Percentiles rank a stretch among this genome's conserved stretches.
Evolutionary conservation across 768 basidiomycete genomes (phyloP).

Genomic region (Mycena metata): DNA sequence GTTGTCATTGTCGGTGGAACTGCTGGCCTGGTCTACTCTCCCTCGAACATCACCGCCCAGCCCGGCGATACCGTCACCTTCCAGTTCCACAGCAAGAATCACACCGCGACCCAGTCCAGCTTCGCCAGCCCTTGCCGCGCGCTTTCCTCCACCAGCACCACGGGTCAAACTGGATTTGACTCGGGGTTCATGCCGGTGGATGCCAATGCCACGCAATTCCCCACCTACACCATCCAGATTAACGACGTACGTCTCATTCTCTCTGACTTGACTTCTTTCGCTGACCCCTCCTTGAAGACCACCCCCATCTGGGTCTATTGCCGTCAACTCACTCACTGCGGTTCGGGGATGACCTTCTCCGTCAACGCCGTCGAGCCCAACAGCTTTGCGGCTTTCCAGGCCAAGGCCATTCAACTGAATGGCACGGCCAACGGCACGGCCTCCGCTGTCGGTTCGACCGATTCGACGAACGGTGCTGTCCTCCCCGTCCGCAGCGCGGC

Average conservation of each 20-base stretch:
- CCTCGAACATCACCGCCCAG: conserved; percentile 60
- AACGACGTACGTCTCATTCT: conserved; percentile 59
- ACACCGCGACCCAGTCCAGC: conserved; percentile 59
- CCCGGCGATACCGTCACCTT: conserved; percentile 63
- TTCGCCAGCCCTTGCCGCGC: conserved; percentile 59
- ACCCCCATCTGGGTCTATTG: conserved; percentile 71
- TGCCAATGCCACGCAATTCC: conserved; percentile 59
- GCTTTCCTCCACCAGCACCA: conserved; percentile 58
- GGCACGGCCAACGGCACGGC: conserved; percentile 49
- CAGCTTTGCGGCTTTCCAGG: conserved; percentile 67
- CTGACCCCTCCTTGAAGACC: conserved; percentile 51
- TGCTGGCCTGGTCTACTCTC: conserved; percentile 53
- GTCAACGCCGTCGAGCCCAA: conserved; percentile 68
- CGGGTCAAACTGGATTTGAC: conserved; percentile 58
- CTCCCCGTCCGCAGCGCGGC: conserved; percentile 43
- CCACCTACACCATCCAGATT: conserved; percentile 64
- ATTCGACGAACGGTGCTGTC: conserved; percentile 33
- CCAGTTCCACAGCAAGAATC: conserved; percentile 64
- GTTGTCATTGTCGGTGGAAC: conserved; percentile 59
- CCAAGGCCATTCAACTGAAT: conserved; percentile 59
- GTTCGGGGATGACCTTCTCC: conserved; percentile 71
- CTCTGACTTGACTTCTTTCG: neutral
- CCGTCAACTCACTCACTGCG: conserved; percentile 64
- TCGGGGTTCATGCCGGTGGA: conserved; percentile 67
- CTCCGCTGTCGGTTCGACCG: no score